Percentiles rank a stretch among this genome's conserved stretches.
Conservation (phyloP, 2,329 filamentous ascomycete species). For the Lasiodiplodia theobromae region DNA sequence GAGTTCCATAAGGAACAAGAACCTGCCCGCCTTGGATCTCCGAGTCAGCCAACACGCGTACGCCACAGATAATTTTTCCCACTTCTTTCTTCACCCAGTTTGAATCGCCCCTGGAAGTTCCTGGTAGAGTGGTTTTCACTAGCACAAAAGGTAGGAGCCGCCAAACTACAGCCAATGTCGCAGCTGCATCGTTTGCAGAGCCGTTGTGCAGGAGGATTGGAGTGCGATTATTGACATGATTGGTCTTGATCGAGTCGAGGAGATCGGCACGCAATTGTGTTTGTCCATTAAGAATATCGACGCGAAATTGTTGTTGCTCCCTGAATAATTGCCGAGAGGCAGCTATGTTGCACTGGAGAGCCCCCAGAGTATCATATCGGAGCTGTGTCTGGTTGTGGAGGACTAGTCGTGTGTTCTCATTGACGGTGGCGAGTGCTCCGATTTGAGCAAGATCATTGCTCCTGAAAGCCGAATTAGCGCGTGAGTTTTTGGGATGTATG, state of each 20-base stretch:
- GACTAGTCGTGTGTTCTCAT: neutral
- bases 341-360: neutral
- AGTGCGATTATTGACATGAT: neutral
- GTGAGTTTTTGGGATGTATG: rapidly evolving
- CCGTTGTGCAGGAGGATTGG: neutral
- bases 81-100: neutral
- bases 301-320: neutral
- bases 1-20: neutral
- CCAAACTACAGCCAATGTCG: neutral
- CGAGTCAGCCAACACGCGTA: neutral
- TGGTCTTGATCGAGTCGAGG: neutral
- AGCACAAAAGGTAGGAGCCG: neutral
- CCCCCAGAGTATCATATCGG: neutral
- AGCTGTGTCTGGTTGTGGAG: neutral
- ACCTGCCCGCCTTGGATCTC: neutral
- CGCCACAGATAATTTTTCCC: neutral
- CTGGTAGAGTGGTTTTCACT: neutral
- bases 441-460: neutral
- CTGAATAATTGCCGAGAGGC: neutral
- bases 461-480: neutral
- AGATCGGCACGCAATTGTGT: neutral
- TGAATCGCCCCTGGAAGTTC: neutral
- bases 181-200: neutral
- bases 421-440: neutral
- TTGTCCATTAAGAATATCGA: neutral